phyloP scores from a whole-genome alignment of 2,329 filamentous ascomycete genomes.

The Fusarium coicis region DNA sequence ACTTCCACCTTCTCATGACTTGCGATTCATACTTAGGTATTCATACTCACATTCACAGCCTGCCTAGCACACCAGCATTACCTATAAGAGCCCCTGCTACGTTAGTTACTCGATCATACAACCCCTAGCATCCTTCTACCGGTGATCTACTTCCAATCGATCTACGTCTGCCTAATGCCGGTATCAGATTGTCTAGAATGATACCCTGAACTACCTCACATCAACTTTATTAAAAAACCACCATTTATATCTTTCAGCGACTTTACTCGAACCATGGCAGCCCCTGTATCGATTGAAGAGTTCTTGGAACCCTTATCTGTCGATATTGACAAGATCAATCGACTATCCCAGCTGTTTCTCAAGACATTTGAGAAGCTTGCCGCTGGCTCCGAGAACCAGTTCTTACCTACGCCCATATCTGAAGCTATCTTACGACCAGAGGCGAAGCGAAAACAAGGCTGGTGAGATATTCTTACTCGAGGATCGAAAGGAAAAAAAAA shows the following conservation, averaged over 20 bases:
- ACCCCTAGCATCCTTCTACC: background rate
- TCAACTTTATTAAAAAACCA: background rate
- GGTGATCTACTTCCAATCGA: background rate
- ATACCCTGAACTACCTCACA: slow-evolving; percentile 19
- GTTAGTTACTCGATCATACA: background rate
- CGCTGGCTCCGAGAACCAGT: slow-evolving; percentile 64
- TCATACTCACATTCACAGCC: slow-evolving; percentile 5
- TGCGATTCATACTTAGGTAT: slow-evolving; percentile 13
- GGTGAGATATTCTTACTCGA: slow-evolving; percentile 55
- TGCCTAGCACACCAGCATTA: background rate
- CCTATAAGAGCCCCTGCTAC: background rate
- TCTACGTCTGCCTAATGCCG: background rate
- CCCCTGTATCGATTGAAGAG: slow-evolving; percentile 46
- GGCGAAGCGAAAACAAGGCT: slow-evolving; percentile 54
- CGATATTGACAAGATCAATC: slow-evolving; percentile 57
- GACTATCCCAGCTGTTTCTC: slow-evolving; percentile 60
- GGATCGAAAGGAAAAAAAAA: background rate
- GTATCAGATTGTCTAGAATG: slow-evolving; percentile 8
- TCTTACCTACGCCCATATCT: slow-evolving; percentile 70
- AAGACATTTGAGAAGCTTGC: slow-evolving; percentile 62
- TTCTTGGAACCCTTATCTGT: slow-evolving; percentile 65
- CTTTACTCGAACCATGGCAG: slow-evolving; percentile 18
- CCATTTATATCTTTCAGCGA: background rate
- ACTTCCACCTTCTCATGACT: slow-evolving; percentile 9
- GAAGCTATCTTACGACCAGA: slow-evolving; percentile 66